Evolutionary conservation across 805 yeast genomes (phyloP), one percentile per base, ranked within the genome.

Genomic region (Hanseniaspora vineae): DNA sequence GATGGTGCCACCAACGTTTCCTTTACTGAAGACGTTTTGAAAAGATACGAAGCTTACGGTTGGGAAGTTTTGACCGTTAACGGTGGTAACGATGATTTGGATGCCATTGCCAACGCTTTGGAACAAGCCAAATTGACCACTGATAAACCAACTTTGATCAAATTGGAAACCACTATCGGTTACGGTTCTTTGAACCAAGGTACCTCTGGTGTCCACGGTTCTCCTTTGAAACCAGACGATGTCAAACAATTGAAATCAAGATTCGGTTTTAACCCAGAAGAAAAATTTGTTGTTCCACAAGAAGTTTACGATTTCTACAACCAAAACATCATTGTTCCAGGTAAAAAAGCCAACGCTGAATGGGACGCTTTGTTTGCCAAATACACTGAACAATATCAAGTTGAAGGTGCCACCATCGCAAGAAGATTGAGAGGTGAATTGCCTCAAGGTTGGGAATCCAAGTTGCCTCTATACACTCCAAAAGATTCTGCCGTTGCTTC

Each of bases 221-320:
- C 96, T 55, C 96, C 98, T 60, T 78, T 90, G 70, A 88, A 89
- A 77, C 71, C 88, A 44, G 97, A 88, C 62, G 98, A 90, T 65
- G 76, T 89, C 61, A 78, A 74, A 60, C 96, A 87, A 69, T 74
- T 90, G 69, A 92, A 88, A 77, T 66, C 70, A 61, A 74, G 76
- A 63, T 81, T 78, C 60, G 97, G 97, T 50, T 89, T 90, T 76
- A 76, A 88, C 78, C 94, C 97, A 54, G 78, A 76, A 44, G 76
- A 86, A 70, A 62, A 76, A 49, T 90, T 92, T 64, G 75, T 62
- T 51, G 92, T 89, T 51, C 87, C 95, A 52, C 71, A 77, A 56
- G 95, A 85, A 60, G 97, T 92, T 51, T 74, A 79, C 62, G 84
- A 80, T 59, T 75, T 70, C 64, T 85, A 80, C 70, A 67, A 67